Conservation (phyloP, 495 filamentous ascomycete genomes). For the Lasiosphaeris hirsuta region DNA sequence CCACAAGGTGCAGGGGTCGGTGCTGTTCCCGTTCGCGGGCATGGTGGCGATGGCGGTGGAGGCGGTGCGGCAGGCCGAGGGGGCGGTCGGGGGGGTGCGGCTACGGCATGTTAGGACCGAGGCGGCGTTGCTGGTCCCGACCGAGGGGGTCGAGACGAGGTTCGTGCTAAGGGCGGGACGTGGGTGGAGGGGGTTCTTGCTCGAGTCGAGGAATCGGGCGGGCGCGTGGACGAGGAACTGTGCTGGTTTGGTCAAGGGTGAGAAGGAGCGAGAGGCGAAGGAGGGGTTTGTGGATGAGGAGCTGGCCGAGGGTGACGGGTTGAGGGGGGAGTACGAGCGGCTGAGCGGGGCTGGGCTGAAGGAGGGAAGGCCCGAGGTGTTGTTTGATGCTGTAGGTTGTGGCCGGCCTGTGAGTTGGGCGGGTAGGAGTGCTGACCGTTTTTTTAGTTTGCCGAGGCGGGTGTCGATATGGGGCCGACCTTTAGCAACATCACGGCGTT, state of each 20-base stretch:
- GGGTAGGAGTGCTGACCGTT: too few species aligned
- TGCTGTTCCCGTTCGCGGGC: constrained; percentile 46
- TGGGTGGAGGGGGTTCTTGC: background rate
- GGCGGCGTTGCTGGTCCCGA: constrained; percentile 33
- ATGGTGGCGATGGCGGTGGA: constrained; percentile 48
- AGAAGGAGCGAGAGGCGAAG: background rate
- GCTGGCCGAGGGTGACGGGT: background rate
- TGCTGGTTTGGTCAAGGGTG: background rate
- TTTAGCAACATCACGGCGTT: background rate
- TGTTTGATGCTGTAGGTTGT: background rate
- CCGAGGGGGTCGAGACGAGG: constrained; percentile 34
- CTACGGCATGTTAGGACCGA: constrained; percentile 25
- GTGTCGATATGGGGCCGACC: constrained; percentile 24
- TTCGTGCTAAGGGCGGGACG: constrained; percentile 24
- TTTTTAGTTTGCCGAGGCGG: background rate
- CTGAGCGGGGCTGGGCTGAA: background rate
- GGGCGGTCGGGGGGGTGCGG: constrained; percentile 8
- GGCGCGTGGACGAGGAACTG: constrained; percentile 1
- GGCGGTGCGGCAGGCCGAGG: constrained; percentile 36
- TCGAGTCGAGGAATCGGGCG: background rate
- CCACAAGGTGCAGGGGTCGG: constrained; percentile 35
- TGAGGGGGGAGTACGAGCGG: background rate
- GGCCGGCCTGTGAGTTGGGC: too few species aligned
- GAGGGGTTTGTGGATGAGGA: background rate
- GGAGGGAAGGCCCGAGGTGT: background rate